Base-by-base conservation (phyloP, 106 monocot genomes). In the Dioscorea dumetorum region DNA sequence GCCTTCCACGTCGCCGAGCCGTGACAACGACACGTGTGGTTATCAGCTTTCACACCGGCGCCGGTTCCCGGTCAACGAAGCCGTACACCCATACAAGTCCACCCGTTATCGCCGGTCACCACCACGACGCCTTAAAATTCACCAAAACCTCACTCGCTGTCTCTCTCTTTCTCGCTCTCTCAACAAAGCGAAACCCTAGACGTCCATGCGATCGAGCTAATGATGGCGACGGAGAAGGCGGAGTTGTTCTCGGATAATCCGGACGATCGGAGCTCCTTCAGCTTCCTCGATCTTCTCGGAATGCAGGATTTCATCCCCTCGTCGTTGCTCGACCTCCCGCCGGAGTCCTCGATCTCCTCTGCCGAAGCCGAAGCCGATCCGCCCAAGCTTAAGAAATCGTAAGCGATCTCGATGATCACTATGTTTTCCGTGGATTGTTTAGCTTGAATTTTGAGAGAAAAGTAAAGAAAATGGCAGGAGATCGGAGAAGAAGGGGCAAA, bases 401-500 rank as follows among this genome's bases (percentile, higher is more conserved):
- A 41, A 41, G 41, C 9, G 41, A 41, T 41, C 41, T 41, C 41
- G 41, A 41, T 41, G 9, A 28, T 41, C 41, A 0, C 0, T 6
- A 6, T 3, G 9, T 41, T 41, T 10, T 41, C 41, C 41, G 6
- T 41, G 2, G 10, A 41, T 41, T 41, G n/a, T n/a, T 41, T 41
- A 41, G 41, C 41, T 41, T 41, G 28, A 28, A 28, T 28, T 28
- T 28, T 3, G 3, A 28, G 6, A 5, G 18, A 10, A 52, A 8
- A 22, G n/a, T n/a, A n/a, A n/a, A n/a, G n/a, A 24, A 14, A 70
- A 22, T 59, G 31, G 58, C 33, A 60, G 58, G 2, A 21, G 19
- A 34, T 72, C 73, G 68, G 62, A 80, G 79, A 85, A 77, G 72
- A 83, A 83, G 70, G 80, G 80, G 83, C 80, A 83, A 41, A 91